Evolutionary conservation across 805 yeast genomes (phyloP).

Genomic region (Candida sphagnicola): DNA sequence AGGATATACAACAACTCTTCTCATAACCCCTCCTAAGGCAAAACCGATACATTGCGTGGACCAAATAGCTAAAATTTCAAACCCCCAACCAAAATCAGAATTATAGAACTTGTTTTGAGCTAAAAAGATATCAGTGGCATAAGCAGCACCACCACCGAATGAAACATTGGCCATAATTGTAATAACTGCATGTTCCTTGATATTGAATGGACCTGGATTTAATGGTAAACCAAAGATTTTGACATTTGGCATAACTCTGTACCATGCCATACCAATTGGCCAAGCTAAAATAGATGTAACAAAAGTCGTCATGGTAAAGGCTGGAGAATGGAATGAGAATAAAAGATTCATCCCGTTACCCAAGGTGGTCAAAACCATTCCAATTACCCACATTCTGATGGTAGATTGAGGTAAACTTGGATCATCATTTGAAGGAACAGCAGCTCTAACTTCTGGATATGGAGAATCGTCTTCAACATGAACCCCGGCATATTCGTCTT

Average conservation of each 20-base stretch:
- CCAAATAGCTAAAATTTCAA: slow-evolving; percentile 43
- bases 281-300: slow-evolving; percentile 59
- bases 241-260: slow-evolving; percentile 28
- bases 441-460: slow-evolving; percentile 65
- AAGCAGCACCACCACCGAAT: slow-evolving; percentile 45
- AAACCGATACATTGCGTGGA: slow-evolving; percentile 65
- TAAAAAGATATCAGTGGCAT: slow-evolving; percentile 53
- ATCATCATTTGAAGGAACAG: slow-evolving; percentile 53
- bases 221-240: slow-evolving; percentile 30
- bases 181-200: slow-evolving; percentile 59
- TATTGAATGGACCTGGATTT: slow-evolving; percentile 60
- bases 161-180: slow-evolving; percentile 50
- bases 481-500: slow-evolving; percentile 39
- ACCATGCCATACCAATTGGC: slow-evolving; percentile 57
- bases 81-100: slow-evolving; percentile 48
- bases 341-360: slow-evolving; percentile 60
- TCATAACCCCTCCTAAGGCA: slow-evolving; percentile 60
- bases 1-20: slow-evolving; percentile 59
- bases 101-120: slow-evolving; percentile 49
- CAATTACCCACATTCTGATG: slow-evolving; percentile 52
- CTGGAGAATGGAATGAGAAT: slow-evolving; percentile 55
- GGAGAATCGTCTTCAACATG: slow-evolving; percentile 43
- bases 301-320: slow-evolving; percentile 45
- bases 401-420: slow-evolving; percentile 46
- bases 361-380: slow-evolving; percentile 46